A percentile compares a stretch with the other conserved stretches of the same genome.
Evolutionary conservation across 2,329 filamentous ascomycete genomes (phyloP).

Genomic region (Apiospora rasikravindrae): DNA sequence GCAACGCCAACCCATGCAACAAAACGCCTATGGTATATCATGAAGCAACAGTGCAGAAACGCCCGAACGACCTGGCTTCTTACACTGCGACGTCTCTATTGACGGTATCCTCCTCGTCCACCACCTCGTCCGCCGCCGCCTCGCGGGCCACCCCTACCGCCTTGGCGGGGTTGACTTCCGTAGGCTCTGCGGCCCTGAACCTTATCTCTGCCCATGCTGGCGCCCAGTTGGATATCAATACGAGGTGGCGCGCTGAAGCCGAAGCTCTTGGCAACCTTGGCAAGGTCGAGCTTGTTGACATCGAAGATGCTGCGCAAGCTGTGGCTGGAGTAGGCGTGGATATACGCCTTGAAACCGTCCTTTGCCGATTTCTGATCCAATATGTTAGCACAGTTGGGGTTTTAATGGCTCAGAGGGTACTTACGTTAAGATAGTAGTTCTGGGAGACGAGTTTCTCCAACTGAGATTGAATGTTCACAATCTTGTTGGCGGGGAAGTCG

Average conservation of each 20-base stretch:
- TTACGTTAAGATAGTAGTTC: conserved; percentile 97
- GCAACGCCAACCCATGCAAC: conserved; percentile 20
- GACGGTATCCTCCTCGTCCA: neutral
- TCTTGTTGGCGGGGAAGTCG: conserved; percentile 90
- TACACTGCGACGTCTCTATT: neutral
- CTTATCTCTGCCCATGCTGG: conserved; percentile 76
- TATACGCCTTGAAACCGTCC: conserved; percentile 84
- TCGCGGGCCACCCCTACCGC: neutral
- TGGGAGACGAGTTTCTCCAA: conserved; percentile 92
- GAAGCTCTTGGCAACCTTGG: conserved; percentile 84
- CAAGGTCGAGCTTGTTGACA: conserved; percentile 79
- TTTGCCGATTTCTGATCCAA: conserved; percentile 53
- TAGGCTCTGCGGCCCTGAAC: conserved; percentile 69
- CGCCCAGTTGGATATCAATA: conserved; percentile 78
- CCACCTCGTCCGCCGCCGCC: neutral
- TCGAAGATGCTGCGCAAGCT: conserved; percentile 83
- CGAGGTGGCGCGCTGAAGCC: conserved; percentile 79
- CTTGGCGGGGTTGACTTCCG: conserved; percentile 77
- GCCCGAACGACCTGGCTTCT: conserved; percentile 3
- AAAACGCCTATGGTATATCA: conserved; percentile 20
- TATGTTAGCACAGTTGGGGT: neutral
- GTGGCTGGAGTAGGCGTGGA: conserved; percentile 93
- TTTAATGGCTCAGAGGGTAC: conserved; percentile 27
- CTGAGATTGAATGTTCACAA: conserved; percentile 87
- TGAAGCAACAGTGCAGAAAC: conserved; percentile 16